Evolutionary conservation across 768 basidiomycete species (phyloP), one percentile per base, ranked within the genome.

Genomic region (Pholiota conissans): DNA sequence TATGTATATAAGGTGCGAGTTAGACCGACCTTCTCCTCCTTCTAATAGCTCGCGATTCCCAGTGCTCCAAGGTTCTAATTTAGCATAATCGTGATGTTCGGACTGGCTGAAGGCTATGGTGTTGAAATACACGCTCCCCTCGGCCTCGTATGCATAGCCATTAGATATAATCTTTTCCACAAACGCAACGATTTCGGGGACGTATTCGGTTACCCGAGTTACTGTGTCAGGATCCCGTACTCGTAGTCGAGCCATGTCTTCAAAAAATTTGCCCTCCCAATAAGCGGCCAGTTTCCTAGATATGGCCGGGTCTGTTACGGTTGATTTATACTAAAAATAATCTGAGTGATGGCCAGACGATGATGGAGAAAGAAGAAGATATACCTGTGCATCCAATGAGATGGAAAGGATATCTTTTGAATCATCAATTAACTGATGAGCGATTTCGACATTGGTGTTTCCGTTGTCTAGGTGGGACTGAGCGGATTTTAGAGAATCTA

Each of bases 131-230:
- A 98, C 85, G 71, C 89, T 93, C 14, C 94, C 94, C 60, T 80
- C 78, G 7, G 76, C 73, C 61, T 78, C 79, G 61, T 84, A 84
- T 24, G 82, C 94, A 67, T 87, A 97, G 0, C 95, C 96, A 57
- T 95, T 95, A 54, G 82, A 74, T 58, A 97, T 77, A 68, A 98
- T 91, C 24, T 83, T 76, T 69, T 94, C 83, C 35, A 98, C 90
- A 70, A 95, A 99, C 3, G 82, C 73, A 49, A 95, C 92, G 61
- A 98, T 92, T 74, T 98, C 95, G 3, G 95, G 93, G 7, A 99
- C 89, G 72, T 94, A 99, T 73, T 98, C 97, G 1, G 95, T 95
- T 5, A 98, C 97, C 39, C 96, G 87, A 0, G 97, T 98, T 53
- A 98, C 73, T 3, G 86, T 92, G 69, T 96, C 93, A 16, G 97